These are phyloP conservation scores for Nyctanthes arbortristis DNA, from an alignment of 257 asterid genomes.

Conservation along the genomic window DNA sequence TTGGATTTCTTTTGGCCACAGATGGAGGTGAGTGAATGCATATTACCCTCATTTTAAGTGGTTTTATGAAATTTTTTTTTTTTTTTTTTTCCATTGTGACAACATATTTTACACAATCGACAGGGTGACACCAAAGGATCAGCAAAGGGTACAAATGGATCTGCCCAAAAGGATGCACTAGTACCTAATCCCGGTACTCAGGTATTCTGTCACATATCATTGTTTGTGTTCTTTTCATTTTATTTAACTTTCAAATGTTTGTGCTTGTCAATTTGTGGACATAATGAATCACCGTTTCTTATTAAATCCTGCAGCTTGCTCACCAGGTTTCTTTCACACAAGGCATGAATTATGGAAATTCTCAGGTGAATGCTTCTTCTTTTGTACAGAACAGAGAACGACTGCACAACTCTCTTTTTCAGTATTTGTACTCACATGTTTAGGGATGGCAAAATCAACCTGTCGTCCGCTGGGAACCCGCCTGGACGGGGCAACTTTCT, in stretches of 20 bases:
- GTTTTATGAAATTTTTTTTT: too few relatives aligned
- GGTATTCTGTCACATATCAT: slow-evolving; percentile 33
- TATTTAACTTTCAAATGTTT: neutral
- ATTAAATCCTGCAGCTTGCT: slow-evolving; percentile 48
- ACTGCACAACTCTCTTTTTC: slow-evolving; percentile 13
- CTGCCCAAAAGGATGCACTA: slow-evolving; percentile 64
- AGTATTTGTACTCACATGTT: too few relatives aligned
- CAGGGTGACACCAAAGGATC: slow-evolving; percentile 94
- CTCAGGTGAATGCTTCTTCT: slow-evolving; percentile 54
- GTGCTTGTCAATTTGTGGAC: slow-evolving; percentile 1
- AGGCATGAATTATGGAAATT: slow-evolving; percentile 66
- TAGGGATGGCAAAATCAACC: too few relatives aligned
- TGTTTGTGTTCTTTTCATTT: neutral
- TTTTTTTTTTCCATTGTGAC: neutral
- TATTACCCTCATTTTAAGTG: neutral
- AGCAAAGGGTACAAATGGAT: slow-evolving; percentile 69
- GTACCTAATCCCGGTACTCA: slow-evolving; percentile 52
- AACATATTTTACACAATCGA: slow-evolving; percentile 6
- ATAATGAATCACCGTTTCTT: slow-evolving; percentile 16
- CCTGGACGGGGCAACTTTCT: too few relatives aligned
- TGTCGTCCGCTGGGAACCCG: too few relatives aligned
- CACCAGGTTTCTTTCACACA: slow-evolving; percentile 77
- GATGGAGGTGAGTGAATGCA: slow-evolving; percentile 71
- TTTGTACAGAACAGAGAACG: neutral
- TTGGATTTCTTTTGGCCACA: slow-evolving; percentile 45